Base-by-base conservation (phyloP, 2,329 filamentous ascomycete species). In the Ploettnerulaceae sp. region DNA sequence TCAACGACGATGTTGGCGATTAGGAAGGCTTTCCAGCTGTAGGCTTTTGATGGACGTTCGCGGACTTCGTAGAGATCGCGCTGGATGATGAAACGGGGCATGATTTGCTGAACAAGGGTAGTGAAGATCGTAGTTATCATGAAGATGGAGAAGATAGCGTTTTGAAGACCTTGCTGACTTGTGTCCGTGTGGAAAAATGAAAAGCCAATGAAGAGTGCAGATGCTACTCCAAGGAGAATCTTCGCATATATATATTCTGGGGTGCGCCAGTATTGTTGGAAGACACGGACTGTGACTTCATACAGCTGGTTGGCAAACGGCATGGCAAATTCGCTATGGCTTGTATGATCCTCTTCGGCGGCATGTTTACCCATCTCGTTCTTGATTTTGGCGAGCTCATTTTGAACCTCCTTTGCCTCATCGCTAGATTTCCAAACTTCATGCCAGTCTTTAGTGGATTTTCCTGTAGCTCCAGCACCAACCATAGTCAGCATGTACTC, bases 251-350 rank as follows among this genome's bases (percentile, higher is more conserved):
- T 82, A 66, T 89, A 90, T 1, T 76, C 72, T 0, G 86, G 86
- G 1, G 76, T 86, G 41, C 86, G 77, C 84, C 86, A 90, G 70
- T 87, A 87, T 63, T 89, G 85, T 58, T 84, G 73, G 65, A 87
- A 88, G 9, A 87, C 79, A 51, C 85, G 82, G 7, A 72, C 57
- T 1, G 78, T 79, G 32, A 88, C 85, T 48, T 81, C 72, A 33
- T 64, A 67, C 1, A 91, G 66, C 61, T 95, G 89, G 0, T 69
- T 59, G 0, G 48, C 49, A 60, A 94, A 86, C 0, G 88, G 82
- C 57, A 86, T 84, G 4, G 89, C 89, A 52, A 94, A 95, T 65
- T 93, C 86, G 6, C 55, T 76, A 76, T 56, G 71, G 5, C 49
- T 48, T 7, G 44, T 50, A n/a, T 31, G 38, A 5, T 81, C 75